Percentiles rank a stretch among this genome's conserved stretches.
Conservation (phyloP, 2,329 filamentous ascomycete genomes). For the Amauroascus niger region DNA sequence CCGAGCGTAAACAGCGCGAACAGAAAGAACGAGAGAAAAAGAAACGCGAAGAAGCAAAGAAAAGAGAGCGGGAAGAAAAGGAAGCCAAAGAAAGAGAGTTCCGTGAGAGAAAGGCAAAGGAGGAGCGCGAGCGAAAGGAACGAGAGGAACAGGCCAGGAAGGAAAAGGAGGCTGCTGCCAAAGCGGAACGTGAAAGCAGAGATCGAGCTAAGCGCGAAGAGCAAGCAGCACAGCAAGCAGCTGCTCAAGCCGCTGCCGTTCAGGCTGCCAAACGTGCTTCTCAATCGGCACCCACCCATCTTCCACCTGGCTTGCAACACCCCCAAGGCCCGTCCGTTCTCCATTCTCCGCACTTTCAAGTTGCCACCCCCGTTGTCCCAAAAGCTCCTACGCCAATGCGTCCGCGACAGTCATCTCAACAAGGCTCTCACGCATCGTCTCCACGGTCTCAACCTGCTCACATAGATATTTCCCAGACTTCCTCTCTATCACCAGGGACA, state of each 20-base stretch:
- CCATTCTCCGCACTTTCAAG: slow-evolving; percentile 67
- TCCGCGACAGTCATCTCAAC: slow-evolving; percentile 67
- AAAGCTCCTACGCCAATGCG: slow-evolving; percentile 74
- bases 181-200: slow-evolving; percentile 38
- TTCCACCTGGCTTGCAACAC: slow-evolving; percentile 45
- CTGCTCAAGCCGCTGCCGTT: slow-evolving; percentile 15
- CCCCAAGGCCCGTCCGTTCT: slow-evolving; percentile 46
- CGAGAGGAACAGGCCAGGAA: slow-evolving; percentile 42
- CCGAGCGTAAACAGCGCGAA: slow-evolving; percentile 73
- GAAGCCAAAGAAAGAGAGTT: slow-evolving; percentile 61
- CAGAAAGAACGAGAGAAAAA: slow-evolving; percentile 74
- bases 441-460: slow-evolving; percentile 46
- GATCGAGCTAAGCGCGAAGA: slow-evolving; percentile 41
- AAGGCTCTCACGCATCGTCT: slow-evolving; percentile 59
- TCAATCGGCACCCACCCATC: slow-evolving; percentile 45
- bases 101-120: slow-evolving; percentile 55
- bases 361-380: slow-evolving; percentile 70
- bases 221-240: slow-evolving; percentile 25
- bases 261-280: slow-evolving; percentile 47
- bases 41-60: slow-evolving; percentile 59
- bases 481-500: slow-evolving; percentile 48
- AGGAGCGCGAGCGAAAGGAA: slow-evolving; percentile 51
- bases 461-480: slow-evolving; percentile 53
- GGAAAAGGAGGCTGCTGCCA: slow-evolving; percentile 44
- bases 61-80: slow-evolving; percentile 60